Evolutionary conservation across 129 eudicot genomes (phyloP).

Genomic region (Tagetes patula): DNA sequence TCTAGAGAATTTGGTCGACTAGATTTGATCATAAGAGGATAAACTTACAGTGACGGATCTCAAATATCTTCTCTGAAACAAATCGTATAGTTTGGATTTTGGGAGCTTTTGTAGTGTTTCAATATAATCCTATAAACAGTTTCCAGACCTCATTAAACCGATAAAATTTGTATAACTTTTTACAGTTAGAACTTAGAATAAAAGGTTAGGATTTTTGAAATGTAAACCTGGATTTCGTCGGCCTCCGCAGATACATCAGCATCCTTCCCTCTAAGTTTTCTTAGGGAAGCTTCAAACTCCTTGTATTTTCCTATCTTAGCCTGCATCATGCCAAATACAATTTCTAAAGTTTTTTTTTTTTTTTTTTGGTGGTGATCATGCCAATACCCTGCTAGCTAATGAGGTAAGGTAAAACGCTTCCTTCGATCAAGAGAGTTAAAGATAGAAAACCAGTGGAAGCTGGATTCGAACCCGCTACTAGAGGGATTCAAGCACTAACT

Average conservation of each 20-base stretch:
- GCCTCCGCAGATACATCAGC: constrained; percentile 72
- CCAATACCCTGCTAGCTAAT: no score
- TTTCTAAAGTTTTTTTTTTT: no score
- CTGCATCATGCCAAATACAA: constrained; percentile 30
- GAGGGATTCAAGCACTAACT: no score
- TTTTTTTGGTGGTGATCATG: no score
- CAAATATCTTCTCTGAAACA: constrained; percentile 78
- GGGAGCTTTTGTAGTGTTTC: constrained; percentile 76
- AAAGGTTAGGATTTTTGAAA: constrained; percentile 9
- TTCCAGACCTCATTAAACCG: constrained; percentile 9
- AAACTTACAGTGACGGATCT: constrained; percentile 69
- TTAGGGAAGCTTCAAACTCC: constrained; percentile 69
- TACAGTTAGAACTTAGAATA: background rate
- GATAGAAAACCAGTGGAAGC: no score
- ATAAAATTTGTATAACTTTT: background rate
- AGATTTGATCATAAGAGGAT: background rate
- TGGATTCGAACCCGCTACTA: no score
- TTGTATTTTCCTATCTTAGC: constrained; percentile 66
- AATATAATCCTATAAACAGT: constrained; percentile 62
- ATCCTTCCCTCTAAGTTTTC: constrained; percentile 74
- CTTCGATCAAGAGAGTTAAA: no score
- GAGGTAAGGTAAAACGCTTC: no score
- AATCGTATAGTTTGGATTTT: constrained; percentile 63
- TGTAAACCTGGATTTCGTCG: constrained; percentile 74
- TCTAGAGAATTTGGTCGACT: background rate